A percentile compares a stretch with the other conserved stretches of the same genome.
These are phyloP conservation scores for Eucalyptus lansdowneana DNA, from an alignment of 345 rosid genomes.

Conservation along the genomic window DNA sequence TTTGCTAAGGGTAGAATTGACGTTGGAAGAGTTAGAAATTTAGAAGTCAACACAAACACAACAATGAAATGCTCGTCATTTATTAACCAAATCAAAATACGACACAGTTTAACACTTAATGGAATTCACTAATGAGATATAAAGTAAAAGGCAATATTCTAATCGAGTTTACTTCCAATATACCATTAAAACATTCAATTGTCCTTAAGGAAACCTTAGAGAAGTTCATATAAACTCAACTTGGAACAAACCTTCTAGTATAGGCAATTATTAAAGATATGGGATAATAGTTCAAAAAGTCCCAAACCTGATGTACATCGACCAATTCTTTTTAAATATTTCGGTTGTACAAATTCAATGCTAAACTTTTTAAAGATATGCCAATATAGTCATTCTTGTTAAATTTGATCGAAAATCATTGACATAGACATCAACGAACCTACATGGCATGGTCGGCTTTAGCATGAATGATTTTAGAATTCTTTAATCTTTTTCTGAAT, in stretches of 20 bases:
- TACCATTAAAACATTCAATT: neutral
- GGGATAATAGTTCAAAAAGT: neutral
- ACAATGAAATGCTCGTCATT: neutral
- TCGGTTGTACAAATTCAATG: rapidly evolving
- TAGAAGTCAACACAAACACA: neutral
- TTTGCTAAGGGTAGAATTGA: too few species aligned
- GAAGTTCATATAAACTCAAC: neutral
- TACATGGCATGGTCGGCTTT: too few species aligned
- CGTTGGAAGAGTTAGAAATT: neutral
- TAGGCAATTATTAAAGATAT: neutral
- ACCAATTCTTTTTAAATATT: neutral
- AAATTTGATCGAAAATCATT: too few species aligned
- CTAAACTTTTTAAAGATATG: neutral
- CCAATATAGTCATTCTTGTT: too few species aligned
- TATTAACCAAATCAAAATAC: neutral
- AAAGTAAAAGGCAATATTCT: neutral
- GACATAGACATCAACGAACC: too few species aligned
- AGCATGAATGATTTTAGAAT: neutral
- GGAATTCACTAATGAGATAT: neutral
- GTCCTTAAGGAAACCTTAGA: neutral
- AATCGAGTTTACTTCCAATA: neutral
- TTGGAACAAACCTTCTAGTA: neutral
- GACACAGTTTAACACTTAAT: neutral
- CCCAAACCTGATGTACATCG: rapidly evolving
- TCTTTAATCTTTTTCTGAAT: neutral